Percentiles rank a stretch among this genome's conserved stretches.
Evolutionary conservation across 2,329 filamentous ascomycete genomes (phyloP).

Genomic region (Calonectria multiphialidica): DNA sequence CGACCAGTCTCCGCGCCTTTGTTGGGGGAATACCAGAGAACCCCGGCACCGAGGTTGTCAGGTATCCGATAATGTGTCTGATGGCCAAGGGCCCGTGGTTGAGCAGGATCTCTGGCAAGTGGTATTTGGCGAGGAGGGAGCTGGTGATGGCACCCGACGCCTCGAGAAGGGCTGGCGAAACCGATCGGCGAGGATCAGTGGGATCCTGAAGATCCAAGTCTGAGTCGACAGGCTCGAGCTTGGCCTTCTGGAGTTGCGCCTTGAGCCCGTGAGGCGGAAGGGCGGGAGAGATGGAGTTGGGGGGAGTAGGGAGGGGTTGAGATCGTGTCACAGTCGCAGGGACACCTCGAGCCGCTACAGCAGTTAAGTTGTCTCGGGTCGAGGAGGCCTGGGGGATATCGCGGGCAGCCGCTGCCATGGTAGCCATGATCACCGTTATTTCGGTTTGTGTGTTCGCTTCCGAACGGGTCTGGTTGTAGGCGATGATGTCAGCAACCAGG

Average conservation of each 20-base stretch:
- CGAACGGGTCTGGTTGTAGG: conserved; percentile 54
- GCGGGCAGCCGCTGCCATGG: conserved; percentile 75
- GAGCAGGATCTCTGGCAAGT: conserved; percentile 91
- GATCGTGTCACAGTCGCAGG: conserved; percentile 70
- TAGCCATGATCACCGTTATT: conserved; percentile 68
- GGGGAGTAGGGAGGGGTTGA: conserved; percentile 85
- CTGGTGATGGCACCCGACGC: conserved; percentile 87
- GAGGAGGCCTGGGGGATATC: conserved; percentile 73
- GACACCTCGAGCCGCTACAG: conserved; percentile 76
- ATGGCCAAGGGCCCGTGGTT: conserved; percentile 93
- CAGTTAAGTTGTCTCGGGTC: conserved; percentile 79
- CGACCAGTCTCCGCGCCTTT: conserved; percentile 91
- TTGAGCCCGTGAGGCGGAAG: conserved; percentile 86
- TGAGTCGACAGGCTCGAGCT: conserved; percentile 79
- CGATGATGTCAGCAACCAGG: conserved; percentile 33
- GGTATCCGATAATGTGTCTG: conserved; percentile 93
- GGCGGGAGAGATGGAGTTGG: conserved; percentile 93
- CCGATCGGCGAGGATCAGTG: conserved; percentile 48
- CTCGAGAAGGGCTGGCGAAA: conserved; percentile 70
- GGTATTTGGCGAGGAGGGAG: conserved; percentile 85
- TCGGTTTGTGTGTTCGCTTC: conserved; percentile 55
- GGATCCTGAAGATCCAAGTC: conserved; percentile 86
- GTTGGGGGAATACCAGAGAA: conserved; percentile 90
- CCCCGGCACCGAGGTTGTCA: conserved; percentile 92
- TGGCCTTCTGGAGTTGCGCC: conserved; percentile 71